Evolutionary conservation across 2,329 filamentous ascomycete species (phyloP), one percentile per base, ranked within the genome.

Genomic region (Fusarium torulosum): DNA sequence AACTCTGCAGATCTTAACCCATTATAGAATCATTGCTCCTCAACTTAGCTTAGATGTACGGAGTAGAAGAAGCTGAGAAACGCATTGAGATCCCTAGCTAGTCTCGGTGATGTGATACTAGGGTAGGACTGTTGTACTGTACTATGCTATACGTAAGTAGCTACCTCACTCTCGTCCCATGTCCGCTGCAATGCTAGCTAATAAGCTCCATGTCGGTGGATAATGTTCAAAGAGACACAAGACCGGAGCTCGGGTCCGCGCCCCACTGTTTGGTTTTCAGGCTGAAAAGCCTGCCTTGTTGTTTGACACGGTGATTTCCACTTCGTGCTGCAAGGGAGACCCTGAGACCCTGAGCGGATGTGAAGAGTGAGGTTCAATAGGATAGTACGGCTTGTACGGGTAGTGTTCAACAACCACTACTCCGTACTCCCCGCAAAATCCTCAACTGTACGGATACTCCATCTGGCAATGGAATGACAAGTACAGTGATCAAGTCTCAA

Each of bases 281-380:
- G 61, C 52, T 68, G 61, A 66, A 66, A 63, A 40, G 50, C 46
- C 47, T 64, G 40, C 49, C 35, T 59, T 49, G 33, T 17, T 35
- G 15, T 17, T 37, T 37, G 17, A 9, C n/a, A 41, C 29, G 27
- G 46, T 44, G 45, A 51, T 63, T 59, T 52, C 53, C 66, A 59
- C 62, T 42, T 49, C 52, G 42, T 60, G 35, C 50, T 68, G 56
- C 68, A 67, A 66, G 67, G 70, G 51, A 59, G 53, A 67, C 60
- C 71, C 67, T 7, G 33, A 37, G 51, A 58, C 52, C 56, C 66
- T 59, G 53, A 49, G 49, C 19, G 59, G 56, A 63, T 58, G 53
- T 46, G 59, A 21, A 63, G 44, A 66, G 45, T 63, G 60, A 70
- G 58, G 63, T 67, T 64, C 59, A 46, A 57, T 58, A 53, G 25